Percentiles rank a stretch among this genome's conserved stretches.
phyloP scores from a whole-genome alignment of 2,329 filamentous ascomycete species.

The Alternaria novae-zelandiae region DNA sequence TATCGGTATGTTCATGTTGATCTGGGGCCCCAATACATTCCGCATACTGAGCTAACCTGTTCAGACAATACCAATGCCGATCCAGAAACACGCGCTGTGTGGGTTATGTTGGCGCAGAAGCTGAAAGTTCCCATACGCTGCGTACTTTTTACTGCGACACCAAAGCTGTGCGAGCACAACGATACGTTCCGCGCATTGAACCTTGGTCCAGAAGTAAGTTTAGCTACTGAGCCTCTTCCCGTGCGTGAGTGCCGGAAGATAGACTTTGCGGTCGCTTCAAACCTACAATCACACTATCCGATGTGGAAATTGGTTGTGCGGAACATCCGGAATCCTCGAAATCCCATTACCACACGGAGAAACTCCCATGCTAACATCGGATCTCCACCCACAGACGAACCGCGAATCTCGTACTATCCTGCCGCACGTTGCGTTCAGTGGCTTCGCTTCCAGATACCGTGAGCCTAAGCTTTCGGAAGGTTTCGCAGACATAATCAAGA shows the following conservation, averaged over 20 bases:
- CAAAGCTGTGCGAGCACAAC: slow-evolving; percentile 81
- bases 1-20: slow-evolving; percentile 70
- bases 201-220: slow-evolving; percentile 42
- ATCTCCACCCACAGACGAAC: slow-evolving; percentile 65
- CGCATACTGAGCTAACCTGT: slow-evolving; percentile 21
- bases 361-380: slow-evolving; percentile 22
- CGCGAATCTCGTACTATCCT: slow-evolving; percentile 78
- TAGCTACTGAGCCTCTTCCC: slow-evolving; percentile 17
- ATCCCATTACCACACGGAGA: slow-evolving; percentile 1
- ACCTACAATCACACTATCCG: slow-evolving; percentile 12
- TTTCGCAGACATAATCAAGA: slow-evolving; percentile 77
- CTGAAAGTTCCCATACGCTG: slow-evolving; percentile 79
- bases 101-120: slow-evolving; percentile 76
- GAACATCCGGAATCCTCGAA: background rate
- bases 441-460: slow-evolving; percentile 75
- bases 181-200: slow-evolving; percentile 77
- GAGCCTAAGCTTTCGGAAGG: slow-evolving; percentile 77
- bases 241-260: slow-evolving; percentile 8
- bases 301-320: slow-evolving; percentile 16
- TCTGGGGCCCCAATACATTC: slow-evolving; percentile 21
- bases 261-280: slow-evolving; percentile 3
- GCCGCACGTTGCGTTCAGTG: slow-evolving; percentile 79
- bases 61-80: slow-evolving; percentile 96
- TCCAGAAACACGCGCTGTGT: slow-evolving; percentile 74
- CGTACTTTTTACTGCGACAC: slow-evolving; percentile 78